A percentile compares a stretch with the other conserved stretches of the same genome.
Conservation (phyloP, 2,329 filamentous ascomycete genomes). For the Byssothecium circinans region DNA sequence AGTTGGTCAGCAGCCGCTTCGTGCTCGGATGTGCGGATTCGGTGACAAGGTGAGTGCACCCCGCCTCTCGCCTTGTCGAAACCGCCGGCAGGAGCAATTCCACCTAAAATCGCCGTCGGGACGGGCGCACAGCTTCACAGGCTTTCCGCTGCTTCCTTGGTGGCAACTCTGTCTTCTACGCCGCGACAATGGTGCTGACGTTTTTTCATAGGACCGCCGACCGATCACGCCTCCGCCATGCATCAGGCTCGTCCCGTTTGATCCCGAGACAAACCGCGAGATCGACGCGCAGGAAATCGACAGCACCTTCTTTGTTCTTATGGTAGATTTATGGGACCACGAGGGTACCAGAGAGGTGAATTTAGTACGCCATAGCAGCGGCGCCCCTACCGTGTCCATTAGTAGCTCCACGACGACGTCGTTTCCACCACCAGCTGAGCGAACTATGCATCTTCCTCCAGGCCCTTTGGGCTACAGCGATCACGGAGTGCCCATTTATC, state of each 20-base stretch:
- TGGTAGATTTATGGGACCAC: slow-evolving; percentile 69
- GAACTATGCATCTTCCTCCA: slow-evolving; percentile 28
- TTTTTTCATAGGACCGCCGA: slow-evolving; percentile 70
- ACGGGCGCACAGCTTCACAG: too few species aligned
- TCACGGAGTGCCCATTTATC: slow-evolving; percentile 27
- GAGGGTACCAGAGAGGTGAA: slow-evolving; percentile 66
- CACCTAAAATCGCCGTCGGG: too few species aligned
- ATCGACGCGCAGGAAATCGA: slow-evolving; percentile 77
- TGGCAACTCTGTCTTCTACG: too few species aligned
- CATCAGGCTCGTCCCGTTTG: slow-evolving; percentile 77
- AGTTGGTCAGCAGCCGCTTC: slow-evolving; percentile 86
- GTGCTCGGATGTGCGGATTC: slow-evolving; percentile 98
- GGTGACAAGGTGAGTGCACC: slow-evolving; percentile 77
- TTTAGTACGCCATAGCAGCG: slow-evolving; percentile 65
- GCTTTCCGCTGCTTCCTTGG: too few species aligned
- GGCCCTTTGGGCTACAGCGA: slow-evolving; percentile 30
- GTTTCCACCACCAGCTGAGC: slow-evolving; percentile 61
- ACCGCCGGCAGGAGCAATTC: too few species aligned
- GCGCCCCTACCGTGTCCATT: slow-evolving; percentile 69
- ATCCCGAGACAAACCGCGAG: slow-evolving; percentile 74
- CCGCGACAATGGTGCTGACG: too few species aligned
- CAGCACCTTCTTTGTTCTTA: slow-evolving; percentile 67
- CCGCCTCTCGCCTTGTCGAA: not conserved
- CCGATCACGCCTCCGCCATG: slow-evolving; percentile 96
- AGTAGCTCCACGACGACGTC: slow-evolving; percentile 78